Percentiles rank a stretch among this genome's conserved stretches.
These are phyloP conservation scores for Leccinum imitatum DNA, from an alignment of 768 basidiomycete genomes.

Conservation along the genomic window DNA sequence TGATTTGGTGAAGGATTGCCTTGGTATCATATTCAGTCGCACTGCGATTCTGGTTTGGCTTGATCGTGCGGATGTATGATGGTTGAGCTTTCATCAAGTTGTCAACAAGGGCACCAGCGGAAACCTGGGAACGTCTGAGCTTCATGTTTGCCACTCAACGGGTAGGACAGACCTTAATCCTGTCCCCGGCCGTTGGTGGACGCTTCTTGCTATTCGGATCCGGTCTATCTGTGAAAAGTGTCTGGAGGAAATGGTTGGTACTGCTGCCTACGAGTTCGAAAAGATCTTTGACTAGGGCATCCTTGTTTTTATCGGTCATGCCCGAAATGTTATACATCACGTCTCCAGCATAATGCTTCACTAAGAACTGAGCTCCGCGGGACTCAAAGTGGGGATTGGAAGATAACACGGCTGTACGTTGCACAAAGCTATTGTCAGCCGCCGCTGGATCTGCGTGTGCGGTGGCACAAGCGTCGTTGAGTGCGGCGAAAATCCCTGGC, in stretches of 20 bases:
- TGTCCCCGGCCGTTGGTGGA: constrained; percentile 96
- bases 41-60: constrained; percentile 96
- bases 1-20: constrained; percentile 97
- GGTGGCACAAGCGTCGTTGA: constrained; percentile 99
- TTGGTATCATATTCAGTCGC: constrained; percentile 90
- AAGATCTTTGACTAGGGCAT: constrained; percentile 91
- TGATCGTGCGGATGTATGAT: constrained; percentile 98
- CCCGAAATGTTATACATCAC: constrained; percentile 97
- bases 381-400: constrained; percentile 93
- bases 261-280: constrained; percentile 84
- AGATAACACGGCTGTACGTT: constrained; percentile 78
- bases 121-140: constrained; percentile 47
- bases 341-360: constrained; percentile 97
- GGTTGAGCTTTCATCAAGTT: constrained; percentile 98
- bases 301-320: constrained; percentile 99
- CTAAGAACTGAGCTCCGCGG: constrained; percentile 90
- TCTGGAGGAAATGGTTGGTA: constrained; percentile 82
- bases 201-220: constrained; percentile 98
- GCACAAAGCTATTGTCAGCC: constrained; percentile 95
- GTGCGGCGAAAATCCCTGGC: constrained; percentile 94
- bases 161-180: constrained; percentile 72
- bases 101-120: constrained; percentile 94
- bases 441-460: constrained; percentile 96
- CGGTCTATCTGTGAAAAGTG: constrained; percentile 88
- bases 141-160: background rate